Base-by-base conservation (phyloP, 176 grass and related monocot genomes). In the Olyra latifolia region DNA sequence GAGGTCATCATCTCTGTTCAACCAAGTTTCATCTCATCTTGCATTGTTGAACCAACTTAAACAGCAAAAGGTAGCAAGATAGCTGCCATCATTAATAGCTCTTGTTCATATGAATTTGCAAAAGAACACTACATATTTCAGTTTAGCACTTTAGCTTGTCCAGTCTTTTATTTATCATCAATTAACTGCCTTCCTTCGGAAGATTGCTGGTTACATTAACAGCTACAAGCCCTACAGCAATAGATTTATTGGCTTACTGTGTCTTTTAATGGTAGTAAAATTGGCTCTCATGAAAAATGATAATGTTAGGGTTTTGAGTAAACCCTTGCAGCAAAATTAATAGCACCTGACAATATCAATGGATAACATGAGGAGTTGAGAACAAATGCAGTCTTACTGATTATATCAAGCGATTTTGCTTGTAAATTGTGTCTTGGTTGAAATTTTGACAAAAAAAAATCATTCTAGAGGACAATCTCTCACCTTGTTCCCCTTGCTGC, bases 271-370 rank as follows among this genome's bases (percentile, higher is more conserved):
- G 17, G 7, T 63, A 63, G 14, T 71, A 62, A 27, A 14, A 65
- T 41, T 79, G 25, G 43, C 17, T 63, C 58, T 25, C 27, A 22
- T 35, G 6, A 77, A 77, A 63, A 77, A 77, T 66, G 46, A 53
- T 10, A 82, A 35, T 10, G 75, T 4, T 10, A 62, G 75, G 23
- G 25, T 71, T 71, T 62, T n/a, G 8, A 38, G 23, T 77, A 55
- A 76, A 82, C 44, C 35, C 35, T 50, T 76, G 55, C 23, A 52
- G 22, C 61, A 86, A 54, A 69, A 70, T 20, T 44, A 41, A 39
- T 25, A 71, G 1, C 25, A 11, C 22, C 16, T 87, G 35, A 64
- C 13, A 6, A 76, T 62, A 55, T 29, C 7, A 69, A 54, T 15
- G 47, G 47, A 45, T 23, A 77, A 0, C 49, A 62, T 20, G 30